These are phyloP conservation scores for Phytophthora kernoviae DNA, from an alignment of 352 stramenopile species.

Conservation along the genomic window DNA sequence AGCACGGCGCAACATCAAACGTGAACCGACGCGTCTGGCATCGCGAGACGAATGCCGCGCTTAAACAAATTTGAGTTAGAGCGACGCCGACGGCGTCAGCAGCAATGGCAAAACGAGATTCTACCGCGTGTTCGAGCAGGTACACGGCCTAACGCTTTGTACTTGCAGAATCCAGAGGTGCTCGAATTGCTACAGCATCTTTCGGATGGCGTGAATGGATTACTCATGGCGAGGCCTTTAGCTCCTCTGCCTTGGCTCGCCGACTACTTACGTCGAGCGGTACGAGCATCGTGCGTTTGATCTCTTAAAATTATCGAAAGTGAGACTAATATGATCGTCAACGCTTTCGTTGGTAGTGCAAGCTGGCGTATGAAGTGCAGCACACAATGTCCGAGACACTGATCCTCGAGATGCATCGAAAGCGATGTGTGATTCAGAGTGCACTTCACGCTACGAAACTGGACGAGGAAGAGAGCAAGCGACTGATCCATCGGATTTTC, in stretches of 20 bases:
- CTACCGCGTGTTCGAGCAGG: slow-evolving; percentile 32
- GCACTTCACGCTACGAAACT: slow-evolving; percentile 55
- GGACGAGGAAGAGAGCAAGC: slow-evolving; percentile 53
- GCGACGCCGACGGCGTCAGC: slow-evolving; percentile 18
- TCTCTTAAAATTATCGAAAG: not conserved
- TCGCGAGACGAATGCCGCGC: slow-evolving; percentile 11
- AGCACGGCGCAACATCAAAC: too few species aligned
- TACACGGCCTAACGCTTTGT: slow-evolving; percentile 44
- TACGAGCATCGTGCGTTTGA: slow-evolving; percentile 16
- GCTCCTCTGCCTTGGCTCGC: slow-evolving; percentile 55
- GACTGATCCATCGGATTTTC: slow-evolving; percentile 47
- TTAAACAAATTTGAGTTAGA: slow-evolving; percentile 21
- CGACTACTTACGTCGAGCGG: slow-evolving; percentile 61
- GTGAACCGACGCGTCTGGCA: slow-evolving; percentile 12
- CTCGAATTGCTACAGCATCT: slow-evolving; percentile 57
- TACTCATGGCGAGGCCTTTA: slow-evolving; percentile 57
- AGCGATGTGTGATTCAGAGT: slow-evolving; percentile 65
- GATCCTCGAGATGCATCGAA: slow-evolving; percentile 73
- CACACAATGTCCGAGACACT: slow-evolving; percentile 43
- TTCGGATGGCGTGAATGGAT: slow-evolving; percentile 44
- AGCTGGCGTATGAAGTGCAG: slow-evolving; percentile 58
- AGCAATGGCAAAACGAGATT: slow-evolving; percentile 34
- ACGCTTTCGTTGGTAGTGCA: slow-evolving; percentile 44
- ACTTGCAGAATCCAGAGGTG: slow-evolving; percentile 36
- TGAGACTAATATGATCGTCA: not conserved